Percentiles rank a stretch among this genome's conserved stretches.
Evolutionary conservation across 2,329 filamentous ascomycete genomes (phyloP).

Genomic region (Cladobotryum mycophilum): DNA sequence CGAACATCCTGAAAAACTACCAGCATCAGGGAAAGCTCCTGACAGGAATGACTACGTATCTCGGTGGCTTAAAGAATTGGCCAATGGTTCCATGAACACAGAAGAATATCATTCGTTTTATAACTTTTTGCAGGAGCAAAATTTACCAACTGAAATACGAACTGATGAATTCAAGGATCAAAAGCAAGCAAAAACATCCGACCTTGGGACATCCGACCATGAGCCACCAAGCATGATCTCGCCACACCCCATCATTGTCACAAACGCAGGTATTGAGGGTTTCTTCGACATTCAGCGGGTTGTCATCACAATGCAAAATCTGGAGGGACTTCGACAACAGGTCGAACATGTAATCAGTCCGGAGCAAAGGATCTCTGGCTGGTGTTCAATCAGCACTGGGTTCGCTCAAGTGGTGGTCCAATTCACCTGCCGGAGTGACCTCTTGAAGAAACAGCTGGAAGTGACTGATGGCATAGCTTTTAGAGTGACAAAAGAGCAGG

Average conservation of each 20-base stretch:
- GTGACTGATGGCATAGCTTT: background rate
- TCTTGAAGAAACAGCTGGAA: conserved; percentile 5
- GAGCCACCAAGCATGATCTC: background rate
- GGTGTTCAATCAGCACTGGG: conserved; percentile 11
- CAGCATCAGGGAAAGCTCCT: no score
- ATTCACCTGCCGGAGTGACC: conserved; percentile 5
- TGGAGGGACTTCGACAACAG: conserved; percentile 7
- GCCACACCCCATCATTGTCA: conserved; percentile 12
- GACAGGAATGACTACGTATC: no score
- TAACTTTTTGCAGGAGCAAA: no score
- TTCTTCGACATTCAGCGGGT: conserved; percentile 13
- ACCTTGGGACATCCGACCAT: background rate
- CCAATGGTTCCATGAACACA: background rate
- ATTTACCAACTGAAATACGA: no score
- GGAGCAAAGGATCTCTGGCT: conserved; percentile 10
- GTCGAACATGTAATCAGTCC: conserved; percentile 3
- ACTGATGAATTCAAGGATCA: background rate
- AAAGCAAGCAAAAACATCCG: background rate
- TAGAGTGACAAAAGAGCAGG: background rate
- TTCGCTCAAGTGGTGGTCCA: conserved; percentile 4
- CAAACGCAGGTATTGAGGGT: conserved; percentile 11
- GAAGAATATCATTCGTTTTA: no score
- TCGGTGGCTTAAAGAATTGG: background rate
- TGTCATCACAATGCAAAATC: conserved; percentile 9
- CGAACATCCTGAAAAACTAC: background rate